Conservation (phyloP, 2,329 filamentous ascomycete species). For the Neonectria hederae region DNA sequence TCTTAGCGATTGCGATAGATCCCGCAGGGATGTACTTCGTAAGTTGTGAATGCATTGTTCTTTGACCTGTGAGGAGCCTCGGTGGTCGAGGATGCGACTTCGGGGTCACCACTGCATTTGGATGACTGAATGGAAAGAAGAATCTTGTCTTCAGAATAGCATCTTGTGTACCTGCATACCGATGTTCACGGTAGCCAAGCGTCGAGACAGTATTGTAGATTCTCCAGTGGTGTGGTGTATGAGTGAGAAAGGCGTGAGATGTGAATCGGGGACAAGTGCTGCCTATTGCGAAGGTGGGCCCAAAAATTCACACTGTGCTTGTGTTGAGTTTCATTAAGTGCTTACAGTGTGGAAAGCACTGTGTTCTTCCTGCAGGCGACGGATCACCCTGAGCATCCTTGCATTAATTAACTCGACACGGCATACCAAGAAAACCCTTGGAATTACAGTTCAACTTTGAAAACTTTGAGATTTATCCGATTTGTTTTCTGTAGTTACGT, state of each 20-base stretch:
- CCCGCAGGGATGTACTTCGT: slow-evolving; percentile 53
- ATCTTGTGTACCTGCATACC: no score
- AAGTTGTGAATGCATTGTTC: slow-evolving; percentile 29
- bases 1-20: slow-evolving; percentile 46
- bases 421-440: not conserved
- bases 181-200: not conserved
- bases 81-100: not conserved
- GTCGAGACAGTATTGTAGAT: not conserved
- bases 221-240: not conserved
- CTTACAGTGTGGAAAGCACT: not conserved
- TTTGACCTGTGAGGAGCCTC: not conserved
- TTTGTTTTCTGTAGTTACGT: not conserved
- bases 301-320: not conserved
- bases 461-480: not conserved
- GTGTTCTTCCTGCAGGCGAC: not conserved
- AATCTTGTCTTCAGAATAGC: not conserved
- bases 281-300: not conserved
- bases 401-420: not conserved
- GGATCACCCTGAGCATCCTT: not conserved
- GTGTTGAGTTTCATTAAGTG: fast-evolving
- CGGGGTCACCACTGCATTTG: not conserved
- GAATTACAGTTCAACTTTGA: not conserved
- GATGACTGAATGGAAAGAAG: not conserved
- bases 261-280: not conserved
- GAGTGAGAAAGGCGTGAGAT: not conserved